A percentile compares a stretch with the other conserved stretches of the same genome.
Conservation (phyloP, 1,284 basidiomycete species). For the Ceratobasidium papillatum region DNA sequence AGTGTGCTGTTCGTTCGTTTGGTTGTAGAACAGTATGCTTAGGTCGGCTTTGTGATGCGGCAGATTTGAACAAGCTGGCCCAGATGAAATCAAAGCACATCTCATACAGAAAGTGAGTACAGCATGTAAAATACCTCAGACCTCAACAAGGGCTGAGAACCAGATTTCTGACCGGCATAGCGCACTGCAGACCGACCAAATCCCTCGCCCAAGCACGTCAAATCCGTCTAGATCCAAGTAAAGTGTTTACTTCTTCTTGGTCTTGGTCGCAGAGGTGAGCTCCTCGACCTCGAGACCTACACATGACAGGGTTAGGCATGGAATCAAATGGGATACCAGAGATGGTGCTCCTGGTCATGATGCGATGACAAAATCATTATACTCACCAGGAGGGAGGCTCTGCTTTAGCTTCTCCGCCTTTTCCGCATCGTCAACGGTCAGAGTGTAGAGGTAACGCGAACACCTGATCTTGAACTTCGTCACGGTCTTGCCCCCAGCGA, state of each 20-base stretch:
- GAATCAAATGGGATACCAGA: not conserved
- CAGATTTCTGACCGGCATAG: not conserved
- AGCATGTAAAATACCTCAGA: conserved; percentile 25
- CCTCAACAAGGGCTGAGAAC: not conserved
- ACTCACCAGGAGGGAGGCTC: conserved; percentile 92
- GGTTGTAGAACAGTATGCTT: no score
- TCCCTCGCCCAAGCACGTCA: conserved; percentile 41
- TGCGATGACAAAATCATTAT: not conserved
- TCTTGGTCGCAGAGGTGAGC: conserved; percentile 52
- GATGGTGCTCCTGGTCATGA: not conserved
- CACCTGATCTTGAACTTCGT: conserved; percentile 99
- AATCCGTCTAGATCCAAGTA: conserved; percentile 2
- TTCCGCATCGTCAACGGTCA: conserved; percentile 93
- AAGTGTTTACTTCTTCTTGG: conserved; percentile 56
- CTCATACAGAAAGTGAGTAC: conserved; percentile 14
- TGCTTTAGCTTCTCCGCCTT: conserved; percentile 99
- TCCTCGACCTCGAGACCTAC: conserved; percentile 52
- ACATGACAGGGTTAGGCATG: not conserved
- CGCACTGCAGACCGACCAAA: conserved; percentile 34
- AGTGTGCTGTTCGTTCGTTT: no score
- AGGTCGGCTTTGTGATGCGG: no score
- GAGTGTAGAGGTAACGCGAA: conserved; percentile 97
- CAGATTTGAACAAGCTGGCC: no score
- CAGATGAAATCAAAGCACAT: conserved; percentile 10
- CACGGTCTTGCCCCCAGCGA: conserved; percentile 76